These are phyloP conservation scores for Lentinula boryana DNA, from an alignment of 768 basidiomycete genomes.

Conservation along the genomic window DNA sequence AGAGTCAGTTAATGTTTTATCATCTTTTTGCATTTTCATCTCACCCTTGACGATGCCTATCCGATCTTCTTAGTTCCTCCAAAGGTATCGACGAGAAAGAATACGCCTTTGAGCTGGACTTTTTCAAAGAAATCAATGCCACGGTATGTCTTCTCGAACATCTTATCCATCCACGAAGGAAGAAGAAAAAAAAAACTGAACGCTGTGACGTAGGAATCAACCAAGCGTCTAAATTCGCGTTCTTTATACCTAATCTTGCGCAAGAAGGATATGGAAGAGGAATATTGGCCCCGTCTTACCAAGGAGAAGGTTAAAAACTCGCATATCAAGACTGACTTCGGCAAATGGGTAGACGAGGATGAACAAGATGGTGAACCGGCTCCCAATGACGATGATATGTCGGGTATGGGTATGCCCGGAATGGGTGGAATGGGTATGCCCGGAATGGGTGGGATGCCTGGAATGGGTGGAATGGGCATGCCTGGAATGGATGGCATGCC, in stretches of 20 bases:
- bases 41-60: conserved; percentile 11
- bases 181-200: neutral
- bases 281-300: conserved; percentile 91
- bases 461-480: conserved; percentile 56
- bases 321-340: conserved; percentile 92
- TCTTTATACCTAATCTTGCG: conserved; percentile 61
- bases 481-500: conserved; percentile 39
- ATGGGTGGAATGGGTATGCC: conserved; percentile 42
- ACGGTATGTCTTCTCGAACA: conserved; percentile 44
- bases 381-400: conserved; percentile 34
- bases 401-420: conserved; percentile 26
- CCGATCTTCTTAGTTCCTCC: conserved; percentile 19
- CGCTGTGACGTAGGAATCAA: conserved; percentile 36
- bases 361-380: conserved; percentile 70
- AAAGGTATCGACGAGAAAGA: conserved; percentile 47
- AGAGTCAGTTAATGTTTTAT: conserved; percentile 38
- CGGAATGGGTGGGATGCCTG: conserved; percentile 49
- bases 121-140: conserved; percentile 70
- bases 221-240: conserved; percentile 59
- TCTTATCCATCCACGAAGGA: neutral
- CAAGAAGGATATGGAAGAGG: conserved; percentile 71
- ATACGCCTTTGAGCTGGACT: conserved; percentile 70
- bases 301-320: conserved; percentile 78
- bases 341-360: conserved; percentile 96
- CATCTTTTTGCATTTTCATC: neutral